Percentiles rank a stretch among this genome's conserved stretches.
These are phyloP conservation scores for Arachis monticola DNA, from an alignment of 331 rosid species.

Conservation along the genomic window DNA sequence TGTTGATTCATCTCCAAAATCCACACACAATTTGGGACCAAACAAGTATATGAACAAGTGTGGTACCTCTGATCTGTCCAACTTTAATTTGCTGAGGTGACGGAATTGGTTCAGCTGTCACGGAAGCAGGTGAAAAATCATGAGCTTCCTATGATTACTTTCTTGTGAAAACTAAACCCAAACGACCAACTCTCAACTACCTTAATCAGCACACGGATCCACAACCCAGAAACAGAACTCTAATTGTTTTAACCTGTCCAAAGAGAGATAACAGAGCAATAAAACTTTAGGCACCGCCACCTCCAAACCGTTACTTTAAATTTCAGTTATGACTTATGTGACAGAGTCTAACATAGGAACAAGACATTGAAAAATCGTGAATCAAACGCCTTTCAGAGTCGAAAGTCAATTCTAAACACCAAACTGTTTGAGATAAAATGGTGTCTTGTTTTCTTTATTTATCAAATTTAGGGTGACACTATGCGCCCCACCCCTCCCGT, in stretches of 20 bases:
- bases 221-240: slow-evolving; percentile 13
- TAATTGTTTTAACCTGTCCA: slow-evolving; percentile 28
- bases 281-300: slow-evolving; percentile 32
- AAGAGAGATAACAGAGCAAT: not conserved
- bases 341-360: not conserved
- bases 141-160: slow-evolving; percentile 40
- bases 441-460: slow-evolving; percentile 15
- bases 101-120: slow-evolving; percentile 34
- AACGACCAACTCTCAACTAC: slow-evolving; percentile 52
- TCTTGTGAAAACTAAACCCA: slow-evolving; percentile 56
- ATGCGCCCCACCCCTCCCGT: not conserved
- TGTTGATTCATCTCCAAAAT: slow-evolving; percentile 34
- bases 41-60: slow-evolving; percentile 11
- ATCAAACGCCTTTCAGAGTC: slow-evolving; percentile 3
- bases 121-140: slow-evolving; percentile 49
- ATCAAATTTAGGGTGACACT: slow-evolving; percentile 1
- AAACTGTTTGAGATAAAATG: slow-evolving; percentile 20
- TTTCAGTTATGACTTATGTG: slow-evolving; percentile 15
- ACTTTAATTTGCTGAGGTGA: slow-evolving; percentile 28
- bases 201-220: slow-evolving; percentile 21
- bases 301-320: slow-evolving; percentile 2
- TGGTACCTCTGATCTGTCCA: not conserved
- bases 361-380: slow-evolving; percentile 12
- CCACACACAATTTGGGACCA: not conserved
- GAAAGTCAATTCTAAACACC: slow-evolving; percentile 24